Evolutionary conservation across 441 rosid species (phyloP).

Genomic region (Viola pubescens): DNA sequence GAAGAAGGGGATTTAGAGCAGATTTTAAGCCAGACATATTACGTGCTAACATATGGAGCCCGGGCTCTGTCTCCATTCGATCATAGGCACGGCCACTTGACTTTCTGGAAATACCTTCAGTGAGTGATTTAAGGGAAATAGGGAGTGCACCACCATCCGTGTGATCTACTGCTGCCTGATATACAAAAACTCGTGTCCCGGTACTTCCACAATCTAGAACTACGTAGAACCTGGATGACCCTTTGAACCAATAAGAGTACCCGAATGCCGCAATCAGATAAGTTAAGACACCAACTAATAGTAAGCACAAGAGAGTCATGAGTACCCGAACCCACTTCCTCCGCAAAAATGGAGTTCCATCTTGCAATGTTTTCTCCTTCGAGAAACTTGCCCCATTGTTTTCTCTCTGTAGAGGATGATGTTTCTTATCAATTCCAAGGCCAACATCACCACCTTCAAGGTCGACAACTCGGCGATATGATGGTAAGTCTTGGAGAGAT

Average conservation of each 20-base stretch:
- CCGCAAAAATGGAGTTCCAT: slow-evolving; percentile 38
- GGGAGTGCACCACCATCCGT: slow-evolving; percentile 60
- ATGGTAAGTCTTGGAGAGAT: slow-evolving; percentile 84
- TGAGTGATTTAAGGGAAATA: slow-evolving; percentile 50
- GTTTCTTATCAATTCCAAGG: slow-evolving; percentile 31
- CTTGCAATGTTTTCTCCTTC: slow-evolving; percentile 55
- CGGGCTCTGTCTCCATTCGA: slow-evolving; percentile 98
- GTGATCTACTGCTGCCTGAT: slow-evolving; percentile 59
- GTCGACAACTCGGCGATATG: slow-evolving; percentile 38
- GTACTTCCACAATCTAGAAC: slow-evolving; percentile 99
- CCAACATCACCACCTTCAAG: slow-evolving; percentile 41
- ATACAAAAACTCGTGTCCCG: slow-evolving; percentile 86
- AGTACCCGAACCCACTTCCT: slow-evolving; percentile 57
- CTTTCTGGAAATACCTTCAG: slow-evolving; percentile 64
- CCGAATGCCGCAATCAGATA: slow-evolving; percentile 45
- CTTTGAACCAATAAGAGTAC: slow-evolving; percentile 67
- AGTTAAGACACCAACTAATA: slow-evolving; percentile 49
- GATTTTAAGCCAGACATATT: slow-evolving; percentile 66
- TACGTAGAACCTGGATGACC: slow-evolving; percentile 69
- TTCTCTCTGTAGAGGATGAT: slow-evolving; percentile 46
- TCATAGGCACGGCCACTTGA: slow-evolving; percentile 83
- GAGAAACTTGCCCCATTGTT: slow-evolving; percentile 65
- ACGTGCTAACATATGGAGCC: slow-evolving; percentile 71
- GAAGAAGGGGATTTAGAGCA: slow-evolving; percentile 78
- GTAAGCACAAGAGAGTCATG: slow-evolving; percentile 42